Evolutionary conservation across 1,284 basidiomycete species (phyloP), one percentile per base, ranked within the genome.

Genomic region (Leccinum huronense): DNA sequence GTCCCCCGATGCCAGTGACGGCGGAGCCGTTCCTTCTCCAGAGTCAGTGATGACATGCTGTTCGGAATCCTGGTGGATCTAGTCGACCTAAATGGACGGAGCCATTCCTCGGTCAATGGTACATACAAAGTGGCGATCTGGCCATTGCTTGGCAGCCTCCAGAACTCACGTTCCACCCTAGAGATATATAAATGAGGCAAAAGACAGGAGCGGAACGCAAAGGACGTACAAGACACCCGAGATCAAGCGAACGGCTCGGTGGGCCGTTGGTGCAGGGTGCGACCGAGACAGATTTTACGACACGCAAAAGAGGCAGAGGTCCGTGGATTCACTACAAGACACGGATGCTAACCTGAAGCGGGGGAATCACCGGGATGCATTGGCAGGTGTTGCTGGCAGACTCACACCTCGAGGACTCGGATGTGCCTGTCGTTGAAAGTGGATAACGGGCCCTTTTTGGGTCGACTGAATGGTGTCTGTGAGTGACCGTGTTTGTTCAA

Each of bases 371-470:
- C 33, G 33, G 57, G 14, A 40, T 27, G 23, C 23, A 27, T 27
- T 27, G 42, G n/a, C 0, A 30, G 42, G 19, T 16, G 56, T 2
- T 9, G 54, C 8, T 51, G 58, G 62, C 51, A 42, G 56, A 80
- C 86, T 74, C 71, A 90, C 89, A 89, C 77, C 70, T 90, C 88
- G 48, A 90, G 76, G 62, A 88, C 78, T 27, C 23, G 23, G 23
- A 27, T 27, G 55, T 84, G 76, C 63, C 80, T 80, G 73, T 90
- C 85, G 72, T 90, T 27, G 23, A 91, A 19, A 88, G 71, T 1
- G 89, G 89, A 69, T 77, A 84, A 0, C 90, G 90, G 1, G 87
- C 89, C 77, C 90, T 91, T 73, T 90, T 87, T 53, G 81, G 81
- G 67, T 86, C 86, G 69, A 86, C 86, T 8, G 83, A 79, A 73